Evolutionary conservation across 306 rosid species (phyloP).

Genomic region (Acacia confusa): DNA sequence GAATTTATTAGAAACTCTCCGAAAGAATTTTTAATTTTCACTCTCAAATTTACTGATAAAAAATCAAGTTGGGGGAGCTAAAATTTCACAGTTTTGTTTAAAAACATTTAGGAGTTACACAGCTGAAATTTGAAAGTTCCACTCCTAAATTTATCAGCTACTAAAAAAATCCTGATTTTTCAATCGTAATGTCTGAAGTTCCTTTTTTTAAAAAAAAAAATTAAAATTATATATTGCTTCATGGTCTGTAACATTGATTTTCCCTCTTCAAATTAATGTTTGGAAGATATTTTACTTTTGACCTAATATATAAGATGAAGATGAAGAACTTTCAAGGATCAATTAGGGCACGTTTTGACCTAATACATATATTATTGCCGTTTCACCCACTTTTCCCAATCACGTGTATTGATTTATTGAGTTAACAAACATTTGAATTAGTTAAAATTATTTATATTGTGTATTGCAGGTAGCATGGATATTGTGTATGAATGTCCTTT

Average conservation of each 20-base stretch:
- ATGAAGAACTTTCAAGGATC: background rate
- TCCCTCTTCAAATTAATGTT: too few relatives aligned
- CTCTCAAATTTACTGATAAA: background rate
- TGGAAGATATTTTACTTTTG: background rate
- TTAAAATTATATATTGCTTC: background rate
- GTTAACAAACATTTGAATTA: too few relatives aligned
- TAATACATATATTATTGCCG: background rate
- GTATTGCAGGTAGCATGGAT: too few relatives aligned
- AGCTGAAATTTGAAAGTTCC: background rate
- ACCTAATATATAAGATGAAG: background rate
- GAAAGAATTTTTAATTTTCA: too few relatives aligned
- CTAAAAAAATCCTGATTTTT: background rate
- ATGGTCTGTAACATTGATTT: background rate
- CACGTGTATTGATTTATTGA: too few relatives aligned
- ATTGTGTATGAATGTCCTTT: background rate
- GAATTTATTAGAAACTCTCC: background rate
- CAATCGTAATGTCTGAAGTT: too few relatives aligned
- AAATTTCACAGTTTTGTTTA: background rate
- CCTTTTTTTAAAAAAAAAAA: too few relatives aligned
- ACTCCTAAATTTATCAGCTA: background rate
- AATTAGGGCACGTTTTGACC: background rate
- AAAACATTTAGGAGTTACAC: too few relatives aligned
- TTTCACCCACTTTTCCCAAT: too few relatives aligned
- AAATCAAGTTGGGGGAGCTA: background rate
- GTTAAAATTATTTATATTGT: too few relatives aligned